Conservation (phyloP, 257 asterid species). For the Dorcoceras hygrometricum region DNA sequence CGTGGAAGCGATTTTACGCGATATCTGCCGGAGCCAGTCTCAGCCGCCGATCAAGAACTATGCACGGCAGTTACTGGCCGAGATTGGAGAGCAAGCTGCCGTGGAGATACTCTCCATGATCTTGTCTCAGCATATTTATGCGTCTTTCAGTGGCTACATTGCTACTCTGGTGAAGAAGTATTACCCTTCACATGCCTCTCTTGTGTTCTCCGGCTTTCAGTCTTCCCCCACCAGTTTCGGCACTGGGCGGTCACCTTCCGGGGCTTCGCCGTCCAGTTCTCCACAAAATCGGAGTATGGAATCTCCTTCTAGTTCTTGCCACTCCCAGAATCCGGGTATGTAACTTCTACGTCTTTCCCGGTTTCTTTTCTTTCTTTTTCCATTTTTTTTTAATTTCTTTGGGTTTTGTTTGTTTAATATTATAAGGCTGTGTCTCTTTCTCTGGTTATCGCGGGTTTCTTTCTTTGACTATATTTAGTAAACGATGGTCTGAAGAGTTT, state of each 20-base stretch:
- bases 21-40: conserved; percentile 27
- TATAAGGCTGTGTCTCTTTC: background rate
- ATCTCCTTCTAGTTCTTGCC: no score
- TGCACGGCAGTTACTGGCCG: conserved; percentile 29
- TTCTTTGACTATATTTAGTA: no score
- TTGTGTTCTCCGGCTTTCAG: conserved; percentile 11
- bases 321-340: conserved; percentile 21
- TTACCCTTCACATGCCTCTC: conserved; percentile 2
- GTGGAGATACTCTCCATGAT: conserved; percentile 21
- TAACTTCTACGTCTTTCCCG: background rate
- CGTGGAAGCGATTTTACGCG: conserved; percentile 27
- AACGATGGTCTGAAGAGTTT: background rate
- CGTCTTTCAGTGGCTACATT: conserved; percentile 28
- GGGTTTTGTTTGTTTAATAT: background rate
- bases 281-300: conserved; percentile 17
- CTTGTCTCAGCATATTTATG: background rate
- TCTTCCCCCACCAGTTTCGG: conserved; percentile 19
- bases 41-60: conserved; percentile 18
- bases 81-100: conserved; percentile 38
- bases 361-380: background rate
- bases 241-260: conserved; percentile 13
- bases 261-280: conserved; percentile 22
- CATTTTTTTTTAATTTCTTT: background rate
- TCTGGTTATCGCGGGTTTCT: no score
- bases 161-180: conserved; percentile 18